phyloP scores from a whole-genome alignment of 352 stramenopile species.

The Pythium pectinolyticum region DNA sequence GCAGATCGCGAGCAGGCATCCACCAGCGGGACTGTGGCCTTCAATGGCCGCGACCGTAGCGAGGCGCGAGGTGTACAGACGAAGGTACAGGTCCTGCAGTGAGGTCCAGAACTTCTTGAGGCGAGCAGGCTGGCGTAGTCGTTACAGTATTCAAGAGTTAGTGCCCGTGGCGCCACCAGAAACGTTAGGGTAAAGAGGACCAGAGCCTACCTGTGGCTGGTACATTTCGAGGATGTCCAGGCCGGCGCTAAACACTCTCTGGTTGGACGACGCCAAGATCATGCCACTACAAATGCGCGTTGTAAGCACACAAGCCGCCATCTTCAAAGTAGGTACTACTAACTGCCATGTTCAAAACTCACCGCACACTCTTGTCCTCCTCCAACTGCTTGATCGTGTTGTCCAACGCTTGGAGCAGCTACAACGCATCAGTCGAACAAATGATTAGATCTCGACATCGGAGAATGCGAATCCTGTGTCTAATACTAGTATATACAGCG shows the following conservation, averaged over 20 bases:
- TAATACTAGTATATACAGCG: no score
- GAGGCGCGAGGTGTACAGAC: conserved; percentile 91
- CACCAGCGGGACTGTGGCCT: conserved; percentile 91
- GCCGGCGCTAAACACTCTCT: conserved; percentile 89
- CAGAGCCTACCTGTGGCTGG: conserved; percentile 59
- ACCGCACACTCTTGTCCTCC: conserved; percentile 75
- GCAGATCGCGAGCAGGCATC: conserved; percentile 92
- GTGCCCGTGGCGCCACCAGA: background rate
- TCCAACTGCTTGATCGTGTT: conserved; percentile 72
- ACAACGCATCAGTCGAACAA: background rate
- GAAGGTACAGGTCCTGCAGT: conserved; percentile 91
- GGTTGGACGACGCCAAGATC: conserved; percentile 76
- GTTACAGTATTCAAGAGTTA: background rate
- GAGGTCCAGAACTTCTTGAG: conserved; percentile 90
- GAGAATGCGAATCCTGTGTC: no score
- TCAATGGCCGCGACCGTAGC: conserved; percentile 89
- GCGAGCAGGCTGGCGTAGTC: conserved; percentile 27
- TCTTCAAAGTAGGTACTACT: background rate
- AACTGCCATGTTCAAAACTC: conserved; percentile 5
- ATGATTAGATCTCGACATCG: no score
- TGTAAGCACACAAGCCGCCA: no score
- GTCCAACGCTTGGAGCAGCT: conserved; percentile 73
- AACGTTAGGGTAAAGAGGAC: background rate
- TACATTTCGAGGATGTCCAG: conserved; percentile 94
- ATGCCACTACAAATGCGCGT: conserved; percentile 63